Conservation (phyloP, 2,329 filamentous ascomycete species). For the Trichoderma hamatum region DNA sequence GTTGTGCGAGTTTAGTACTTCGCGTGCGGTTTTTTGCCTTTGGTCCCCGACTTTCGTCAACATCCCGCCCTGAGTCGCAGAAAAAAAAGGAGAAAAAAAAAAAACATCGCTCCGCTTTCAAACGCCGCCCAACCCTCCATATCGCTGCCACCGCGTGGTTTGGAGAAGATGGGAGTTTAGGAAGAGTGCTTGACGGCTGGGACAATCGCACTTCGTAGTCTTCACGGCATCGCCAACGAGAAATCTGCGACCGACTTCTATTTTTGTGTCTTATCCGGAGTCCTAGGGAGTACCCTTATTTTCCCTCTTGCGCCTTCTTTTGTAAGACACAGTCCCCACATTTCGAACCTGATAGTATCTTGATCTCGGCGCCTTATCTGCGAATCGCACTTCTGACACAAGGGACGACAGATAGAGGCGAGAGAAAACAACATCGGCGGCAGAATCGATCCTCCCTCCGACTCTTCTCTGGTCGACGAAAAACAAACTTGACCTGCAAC, state of each 20-base stretch:
- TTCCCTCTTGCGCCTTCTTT: slow-evolving; percentile 1
- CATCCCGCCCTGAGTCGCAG: no score
- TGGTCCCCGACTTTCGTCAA: background rate
- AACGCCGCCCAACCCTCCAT: no score
- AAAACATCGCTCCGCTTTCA: no score
- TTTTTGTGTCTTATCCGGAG: background rate
- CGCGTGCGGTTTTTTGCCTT: no score
- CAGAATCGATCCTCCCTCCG: background rate
- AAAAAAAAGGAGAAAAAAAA: no score
- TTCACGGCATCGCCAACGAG: no score
- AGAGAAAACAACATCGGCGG: background rate
- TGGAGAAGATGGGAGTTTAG: no score
- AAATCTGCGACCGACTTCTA: no score
- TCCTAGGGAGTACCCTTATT: slow-evolving; percentile 8
- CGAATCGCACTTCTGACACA: slow-evolving; percentile 16
- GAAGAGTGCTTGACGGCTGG: no score
- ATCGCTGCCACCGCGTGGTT: no score
- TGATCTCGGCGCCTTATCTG: slow-evolving; percentile 11
- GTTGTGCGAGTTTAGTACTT: background rate
- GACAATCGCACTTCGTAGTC: no score
- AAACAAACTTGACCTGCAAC: background rate
- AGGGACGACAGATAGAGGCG: background rate
- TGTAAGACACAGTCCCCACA: slow-evolving; percentile 18
- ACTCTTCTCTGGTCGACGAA: background rate
- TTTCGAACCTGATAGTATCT: slow-evolving; percentile 3